Base-by-base conservation (phyloP, 2,329 filamentous ascomycete species). In the Diaporthe sp. region DNA sequence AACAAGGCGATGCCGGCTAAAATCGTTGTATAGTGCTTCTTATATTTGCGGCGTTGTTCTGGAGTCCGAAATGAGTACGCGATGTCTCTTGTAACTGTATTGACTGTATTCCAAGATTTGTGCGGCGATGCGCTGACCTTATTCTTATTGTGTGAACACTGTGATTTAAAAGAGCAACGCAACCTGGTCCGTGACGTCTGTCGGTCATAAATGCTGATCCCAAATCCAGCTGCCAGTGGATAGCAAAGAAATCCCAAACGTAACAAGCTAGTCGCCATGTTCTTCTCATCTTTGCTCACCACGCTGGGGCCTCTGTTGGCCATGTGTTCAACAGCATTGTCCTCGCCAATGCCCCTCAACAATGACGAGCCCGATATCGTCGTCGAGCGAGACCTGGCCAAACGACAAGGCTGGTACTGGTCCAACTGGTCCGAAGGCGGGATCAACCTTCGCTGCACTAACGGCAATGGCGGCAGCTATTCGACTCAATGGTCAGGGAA, bases 401-500 rank as follows among this genome's bases (percentile, higher is more conserved):
- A 80, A 77, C 47, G 63, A 7, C 63, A 68, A 30, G 85, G 85
- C 71, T 87, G 82, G 78, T 87, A 84, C 78, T 87, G 86, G 75
- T 85, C 82, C 32, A 86, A 83, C 81, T 86, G 85, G 84, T 86
- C 84, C 35, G 83, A 86, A 69, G 82, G 81, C 4, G 78, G 78
- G 58, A 84, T 82, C 58, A 77, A 75, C n/a, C 83, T 86, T 9
- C 81, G 78, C 61, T 88, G 86, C 77, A 82, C 76, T 69, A 87
- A 88, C 73, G 83, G 84, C 25, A 75, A 75, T 15, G 81, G 80
- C 2, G 85, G 85, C 4, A 78, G 80, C 32, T 88, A 88, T 81
- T 82, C 78, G 4, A 84, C 85, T 0, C 81, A 78, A 56, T 89
- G 86, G 87, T 80, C 76, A 65, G 82, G 78, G 63, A 83, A 84